These are phyloP conservation scores for Aspergillus sp. DNA, from an alignment of 2,329 filamentous ascomycete species.

Conservation along the genomic window DNA sequence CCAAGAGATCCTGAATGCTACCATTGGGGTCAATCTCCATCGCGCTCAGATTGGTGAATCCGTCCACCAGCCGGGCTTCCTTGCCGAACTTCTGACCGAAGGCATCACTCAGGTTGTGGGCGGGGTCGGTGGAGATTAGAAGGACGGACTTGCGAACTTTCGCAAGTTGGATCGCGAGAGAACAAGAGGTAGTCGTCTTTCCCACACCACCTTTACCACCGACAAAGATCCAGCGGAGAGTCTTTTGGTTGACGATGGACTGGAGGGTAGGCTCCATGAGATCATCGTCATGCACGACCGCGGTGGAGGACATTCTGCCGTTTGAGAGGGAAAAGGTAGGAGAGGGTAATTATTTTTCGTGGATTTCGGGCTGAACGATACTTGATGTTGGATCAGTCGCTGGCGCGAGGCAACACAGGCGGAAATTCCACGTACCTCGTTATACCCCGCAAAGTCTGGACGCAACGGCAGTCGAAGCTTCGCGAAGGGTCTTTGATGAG, in stretches of 20 bases:
- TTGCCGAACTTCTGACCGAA: constrained; percentile 99
- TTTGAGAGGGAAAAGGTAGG: neutral
- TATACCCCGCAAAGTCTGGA: constrained; percentile 12
- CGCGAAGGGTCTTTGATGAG: constrained; percentile 22
- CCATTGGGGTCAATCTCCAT: constrained; percentile 99
- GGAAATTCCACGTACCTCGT: constrained; percentile 8
- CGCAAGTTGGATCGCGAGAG: constrained; percentile 94
- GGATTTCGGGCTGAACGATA: too few relatives aligned
- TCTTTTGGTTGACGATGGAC: constrained; percentile 90
- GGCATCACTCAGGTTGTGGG: constrained; percentile 95
- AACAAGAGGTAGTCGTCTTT: constrained; percentile 99
- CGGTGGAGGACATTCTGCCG: constrained; percentile 39
- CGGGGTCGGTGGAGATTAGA: constrained; percentile 96
- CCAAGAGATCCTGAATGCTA: constrained; percentile 91
- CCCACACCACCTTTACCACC: constrained; percentile 97
- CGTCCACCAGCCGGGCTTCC: constrained; percentile 87
- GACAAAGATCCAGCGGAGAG: constrained; percentile 97
- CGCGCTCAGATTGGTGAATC: constrained; percentile 88
- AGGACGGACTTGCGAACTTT: constrained; percentile 92
- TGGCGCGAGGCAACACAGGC: neutral
- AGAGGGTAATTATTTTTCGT: too few relatives aligned
- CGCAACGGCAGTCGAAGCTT: constrained; percentile 26
- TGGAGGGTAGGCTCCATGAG: constrained; percentile 88
- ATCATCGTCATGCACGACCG: constrained; percentile 57
- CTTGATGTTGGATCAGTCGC: neutral